phyloP scores from a whole-genome alignment of 805 yeast species.

The Nakazawaea ambrosiae region DNA sequence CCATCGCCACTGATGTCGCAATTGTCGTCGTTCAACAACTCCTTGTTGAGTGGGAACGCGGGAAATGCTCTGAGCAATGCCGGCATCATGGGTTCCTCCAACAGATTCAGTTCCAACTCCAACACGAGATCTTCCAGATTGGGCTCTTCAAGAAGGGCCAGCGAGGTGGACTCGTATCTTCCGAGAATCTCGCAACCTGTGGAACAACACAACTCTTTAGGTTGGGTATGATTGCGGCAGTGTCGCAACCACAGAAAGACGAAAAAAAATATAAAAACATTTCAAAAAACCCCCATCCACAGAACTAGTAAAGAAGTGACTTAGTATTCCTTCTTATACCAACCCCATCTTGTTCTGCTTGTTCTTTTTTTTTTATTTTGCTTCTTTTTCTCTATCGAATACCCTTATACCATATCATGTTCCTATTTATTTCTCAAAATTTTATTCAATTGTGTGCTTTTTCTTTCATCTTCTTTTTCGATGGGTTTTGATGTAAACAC shows the following conservation, averaged over 20 bases:
- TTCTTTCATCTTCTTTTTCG: no score
- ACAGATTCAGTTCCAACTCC: slow-evolving; percentile 6
- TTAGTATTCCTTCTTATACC: no score
- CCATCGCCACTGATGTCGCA: slow-evolving; percentile 15
- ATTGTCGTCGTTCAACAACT: slow-evolving; percentile 13
- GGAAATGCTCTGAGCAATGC: not conserved
- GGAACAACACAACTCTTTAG: slow-evolving; percentile 63
- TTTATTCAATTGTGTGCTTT: no score
- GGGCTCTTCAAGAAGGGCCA: slow-evolving; percentile 14
- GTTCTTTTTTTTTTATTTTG: no score
- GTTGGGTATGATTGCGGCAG: slow-evolving; percentile 53
- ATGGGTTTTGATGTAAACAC: no score
- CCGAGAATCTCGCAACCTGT: slow-evolving; percentile 62
- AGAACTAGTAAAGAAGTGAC: no score
- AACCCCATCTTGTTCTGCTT: no score
- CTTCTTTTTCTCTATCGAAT: no score
- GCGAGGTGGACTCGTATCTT: slow-evolving; percentile 23
- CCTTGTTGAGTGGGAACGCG: slow-evolving; percentile 3
- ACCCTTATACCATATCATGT: no score
- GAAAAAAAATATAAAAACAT: no score
- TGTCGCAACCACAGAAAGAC: not conserved
- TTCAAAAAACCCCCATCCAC: no score
- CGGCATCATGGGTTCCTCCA: not conserved
- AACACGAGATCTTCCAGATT: slow-evolving; percentile 2
- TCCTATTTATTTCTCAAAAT: no score